Evolutionary conservation across 2,329 filamentous ascomycete species (phyloP).

Genomic region (Aspergillus transmontanensis): DNA sequence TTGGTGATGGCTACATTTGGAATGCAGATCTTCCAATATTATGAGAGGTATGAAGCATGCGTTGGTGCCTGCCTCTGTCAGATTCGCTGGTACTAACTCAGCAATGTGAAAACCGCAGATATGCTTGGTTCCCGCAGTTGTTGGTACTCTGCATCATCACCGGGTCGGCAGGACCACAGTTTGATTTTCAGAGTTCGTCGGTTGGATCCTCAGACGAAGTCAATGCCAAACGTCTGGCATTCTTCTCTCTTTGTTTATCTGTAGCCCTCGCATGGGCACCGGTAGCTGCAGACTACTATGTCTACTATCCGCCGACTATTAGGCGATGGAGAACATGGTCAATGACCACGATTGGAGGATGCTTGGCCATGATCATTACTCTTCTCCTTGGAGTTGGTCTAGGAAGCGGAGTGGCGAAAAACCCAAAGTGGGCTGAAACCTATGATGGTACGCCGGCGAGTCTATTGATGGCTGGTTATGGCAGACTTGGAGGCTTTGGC

Average conservation of each 20-base stretch:
- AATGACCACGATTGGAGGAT: constrained; percentile 41
- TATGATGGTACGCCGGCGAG: constrained; percentile 36
- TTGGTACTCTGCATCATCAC: constrained; percentile 44
- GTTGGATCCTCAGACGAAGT: constrained; percentile 28
- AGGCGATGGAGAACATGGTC: constrained; percentile 40
- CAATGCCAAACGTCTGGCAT: constrained; percentile 40
- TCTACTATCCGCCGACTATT: constrained; percentile 45
- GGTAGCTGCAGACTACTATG: constrained; percentile 46
- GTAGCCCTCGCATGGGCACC: constrained; percentile 39
- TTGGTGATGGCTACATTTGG: constrained; percentile 43
- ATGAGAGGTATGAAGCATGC: constrained; percentile 39
- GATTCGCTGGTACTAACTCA: background rate
- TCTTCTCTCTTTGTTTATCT: constrained; percentile 41
- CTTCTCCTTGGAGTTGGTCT: constrained; percentile 46
- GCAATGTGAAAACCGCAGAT: constrained; percentile 22
- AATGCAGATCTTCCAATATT: constrained; percentile 46
- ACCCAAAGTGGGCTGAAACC: constrained; percentile 22
- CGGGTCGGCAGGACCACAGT: constrained; percentile 41
- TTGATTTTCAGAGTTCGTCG: constrained; percentile 36
- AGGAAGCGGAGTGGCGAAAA: constrained; percentile 41
- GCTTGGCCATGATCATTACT: constrained; percentile 36
- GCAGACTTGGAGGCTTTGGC: constrained; percentile 44
- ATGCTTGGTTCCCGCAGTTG: constrained; percentile 46
- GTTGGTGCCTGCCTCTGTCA: background rate
- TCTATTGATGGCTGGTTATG: constrained; percentile 42